A percentile compares a stretch with the other conserved stretches of the same genome.
Conservation (phyloP, 495 filamentous ascomycete species). For the Talaromyces wortmannii region DNA sequence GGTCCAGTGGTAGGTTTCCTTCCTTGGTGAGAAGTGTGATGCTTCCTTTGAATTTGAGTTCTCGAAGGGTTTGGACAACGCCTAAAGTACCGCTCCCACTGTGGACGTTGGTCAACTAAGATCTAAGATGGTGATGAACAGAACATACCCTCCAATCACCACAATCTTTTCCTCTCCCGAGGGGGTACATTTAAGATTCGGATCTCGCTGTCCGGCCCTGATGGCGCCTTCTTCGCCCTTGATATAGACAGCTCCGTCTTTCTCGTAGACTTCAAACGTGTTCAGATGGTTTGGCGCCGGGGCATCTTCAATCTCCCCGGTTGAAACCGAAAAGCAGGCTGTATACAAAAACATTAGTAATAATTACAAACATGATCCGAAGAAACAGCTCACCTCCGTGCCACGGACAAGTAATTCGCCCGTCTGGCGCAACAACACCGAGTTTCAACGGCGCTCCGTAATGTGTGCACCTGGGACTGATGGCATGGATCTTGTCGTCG, state of each 20-base stretch:
- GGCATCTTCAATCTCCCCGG: slow-evolving; percentile 93
- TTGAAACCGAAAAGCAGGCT: slow-evolving; percentile 87
- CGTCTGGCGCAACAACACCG: slow-evolving; percentile 75
- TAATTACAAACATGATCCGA: no score
- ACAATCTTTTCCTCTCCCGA: slow-evolving; percentile 64
- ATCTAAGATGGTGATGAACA: not conserved
- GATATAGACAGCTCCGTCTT: slow-evolving; percentile 77
- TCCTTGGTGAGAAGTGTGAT: slow-evolving; percentile 85
- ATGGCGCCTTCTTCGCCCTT: slow-evolving; percentile 73
- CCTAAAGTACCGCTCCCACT: slow-evolving; percentile 78
- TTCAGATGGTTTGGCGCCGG: slow-evolving; percentile 78
- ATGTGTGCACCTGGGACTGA: slow-evolving; percentile 88
- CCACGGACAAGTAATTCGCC: slow-evolving; percentile 88
- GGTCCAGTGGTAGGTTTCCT: slow-evolving; percentile 79
- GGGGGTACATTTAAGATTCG: slow-evolving; percentile 66
- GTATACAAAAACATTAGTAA: slow-evolving; percentile 7
- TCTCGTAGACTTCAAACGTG: slow-evolving; percentile 73
- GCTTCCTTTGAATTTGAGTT: slow-evolving; percentile 69
- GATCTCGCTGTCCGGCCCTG: slow-evolving; percentile 63
- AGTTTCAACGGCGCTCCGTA: slow-evolving; percentile 83
- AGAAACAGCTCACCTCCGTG: slow-evolving; percentile 63
- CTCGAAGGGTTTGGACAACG: slow-evolving; percentile 71
- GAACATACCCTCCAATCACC: slow-evolving; percentile 70
- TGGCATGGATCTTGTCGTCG: slow-evolving; percentile 64
- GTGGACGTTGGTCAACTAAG: slow-evolving; percentile 9